phyloP scores from a whole-genome alignment of 176 grass and related monocot species.

The Oryza brachyantha region DNA sequence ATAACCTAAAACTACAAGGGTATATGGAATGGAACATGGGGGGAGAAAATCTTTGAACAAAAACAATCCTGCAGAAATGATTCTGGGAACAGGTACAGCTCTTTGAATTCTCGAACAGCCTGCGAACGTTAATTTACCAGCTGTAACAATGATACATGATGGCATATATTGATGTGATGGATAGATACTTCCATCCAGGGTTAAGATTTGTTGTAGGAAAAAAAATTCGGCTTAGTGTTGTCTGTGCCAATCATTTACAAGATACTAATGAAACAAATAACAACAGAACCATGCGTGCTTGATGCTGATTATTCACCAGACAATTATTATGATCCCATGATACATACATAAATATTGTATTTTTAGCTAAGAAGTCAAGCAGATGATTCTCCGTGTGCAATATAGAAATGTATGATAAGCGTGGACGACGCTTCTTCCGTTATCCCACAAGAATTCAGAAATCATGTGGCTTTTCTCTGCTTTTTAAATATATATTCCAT shows the following conservation, averaged over 20 bases:
- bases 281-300: constrained; percentile 4
- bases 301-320: constrained; percentile 19
- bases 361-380: constrained; percentile 36
- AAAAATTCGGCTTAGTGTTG: constrained; percentile 4
- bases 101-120: neutral
- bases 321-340: constrained; percentile 24
- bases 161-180: constrained; percentile 12
- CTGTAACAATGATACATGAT: constrained; percentile 18
- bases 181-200: neutral
- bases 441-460: neutral
- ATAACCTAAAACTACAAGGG: no score
- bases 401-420: constrained; percentile 34
- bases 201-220: neutral
- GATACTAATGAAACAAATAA: constrained; percentile 24
- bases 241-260: constrained; percentile 18
- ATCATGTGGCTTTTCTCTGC: neutral
- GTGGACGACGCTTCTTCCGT: neutral
- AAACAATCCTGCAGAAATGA: constrained; percentile 9
- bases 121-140: constrained; percentile 32
- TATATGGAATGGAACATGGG: neutral
- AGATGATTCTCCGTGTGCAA: neutral
- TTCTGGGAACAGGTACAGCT: neutral
- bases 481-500: neutral
- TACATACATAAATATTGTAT: neutral
- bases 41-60: neutral